Conservation (phyloP, 1,284 basidiomycete species). For the Amylostereum chailletii region DNA sequence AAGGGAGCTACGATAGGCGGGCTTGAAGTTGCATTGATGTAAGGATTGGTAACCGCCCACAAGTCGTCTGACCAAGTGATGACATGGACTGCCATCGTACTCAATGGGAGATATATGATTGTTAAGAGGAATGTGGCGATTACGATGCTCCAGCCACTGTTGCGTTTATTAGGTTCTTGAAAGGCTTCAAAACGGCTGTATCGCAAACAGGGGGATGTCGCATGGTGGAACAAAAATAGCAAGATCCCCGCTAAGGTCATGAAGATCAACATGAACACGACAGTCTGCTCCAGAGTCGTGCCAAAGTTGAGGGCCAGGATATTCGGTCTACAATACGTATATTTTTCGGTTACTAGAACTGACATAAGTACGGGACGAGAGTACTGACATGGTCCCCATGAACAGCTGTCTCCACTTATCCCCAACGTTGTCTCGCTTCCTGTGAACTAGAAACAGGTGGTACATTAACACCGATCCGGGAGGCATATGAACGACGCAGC, state of each 20-base stretch:
- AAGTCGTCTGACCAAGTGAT: slow-evolving; percentile 68
- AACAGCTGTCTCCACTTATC: slow-evolving; percentile 49
- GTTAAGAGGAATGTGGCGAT: slow-evolving; percentile 56
- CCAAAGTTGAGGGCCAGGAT: slow-evolving; percentile 62
- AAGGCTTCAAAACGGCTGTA: slow-evolving; percentile 48
- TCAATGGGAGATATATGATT: slow-evolving; percentile 60
- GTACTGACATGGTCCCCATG: slow-evolving; percentile 55
- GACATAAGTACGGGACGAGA: neutral
- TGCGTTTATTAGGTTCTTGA: slow-evolving; percentile 31
- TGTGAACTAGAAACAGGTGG: slow-evolving; percentile 27
- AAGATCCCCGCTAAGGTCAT: slow-evolving; percentile 43
- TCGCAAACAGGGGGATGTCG: slow-evolving; percentile 37
- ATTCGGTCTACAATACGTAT: slow-evolving; percentile 42
- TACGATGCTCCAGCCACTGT: slow-evolving; percentile 42
- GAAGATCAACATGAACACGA: slow-evolving; percentile 47
- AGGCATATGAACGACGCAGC: slow-evolving; percentile 3
- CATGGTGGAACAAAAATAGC: slow-evolving; percentile 47
- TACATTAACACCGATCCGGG: neutral
- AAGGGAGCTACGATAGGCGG: slow-evolving; percentile 40
- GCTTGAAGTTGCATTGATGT: slow-evolving; percentile 45
- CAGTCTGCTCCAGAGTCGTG: slow-evolving; percentile 40
- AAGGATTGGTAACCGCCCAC: slow-evolving; percentile 66
- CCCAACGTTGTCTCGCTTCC: slow-evolving; percentile 26
- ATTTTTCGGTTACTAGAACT: slow-evolving; percentile 7
- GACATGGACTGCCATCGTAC: slow-evolving; percentile 64